These are phyloP conservation scores for Mycena indigotica DNA, from an alignment of 768 basidiomycete genomes.

Conservation along the genomic window DNA sequence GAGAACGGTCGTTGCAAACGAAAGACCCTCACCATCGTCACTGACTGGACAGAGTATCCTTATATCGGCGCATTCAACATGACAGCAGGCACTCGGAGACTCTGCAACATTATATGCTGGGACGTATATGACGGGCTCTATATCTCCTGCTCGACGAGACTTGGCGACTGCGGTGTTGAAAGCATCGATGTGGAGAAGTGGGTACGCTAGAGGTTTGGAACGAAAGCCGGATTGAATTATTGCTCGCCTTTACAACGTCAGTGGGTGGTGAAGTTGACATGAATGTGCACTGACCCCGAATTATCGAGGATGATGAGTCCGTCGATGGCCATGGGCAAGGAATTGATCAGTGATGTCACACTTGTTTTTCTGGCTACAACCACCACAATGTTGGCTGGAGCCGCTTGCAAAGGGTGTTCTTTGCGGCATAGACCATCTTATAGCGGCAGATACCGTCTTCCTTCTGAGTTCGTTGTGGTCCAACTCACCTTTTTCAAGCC, in stretches of 20 bases:
- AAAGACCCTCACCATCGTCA: slow-evolving; percentile 67
- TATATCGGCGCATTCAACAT: slow-evolving; percentile 76
- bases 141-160: slow-evolving; percentile 50
- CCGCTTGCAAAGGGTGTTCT: too few relatives aligned
- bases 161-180: slow-evolving; percentile 73
- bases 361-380: too few relatives aligned
- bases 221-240: slow-evolving; percentile 92
- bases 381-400: too few relatives aligned
- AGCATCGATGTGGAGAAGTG: slow-evolving; percentile 84
- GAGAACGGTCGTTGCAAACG: background rate
- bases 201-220: slow-evolving; percentile 72
- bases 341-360: background rate
- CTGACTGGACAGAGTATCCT: slow-evolving; percentile 80
- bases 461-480: too few relatives aligned
- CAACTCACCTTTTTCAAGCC: too few relatives aligned
- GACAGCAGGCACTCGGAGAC: slow-evolving; percentile 78
- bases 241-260: slow-evolving; percentile 52
- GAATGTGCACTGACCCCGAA: slow-evolving; percentile 55
- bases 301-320: slow-evolving; percentile 80
- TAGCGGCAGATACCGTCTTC: too few relatives aligned
- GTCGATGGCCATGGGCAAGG: slow-evolving; percentile 68
- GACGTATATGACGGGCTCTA: slow-evolving; percentile 79
- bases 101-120: slow-evolving; percentile 46
- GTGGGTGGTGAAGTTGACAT: slow-evolving; percentile 11
- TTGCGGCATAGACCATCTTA: too few relatives aligned